Percentiles rank a stretch among this genome's conserved stretches.
Conservation (phyloP, 108 stramenopile genomes). For the Chaetoceros tenuissimus region DNA sequence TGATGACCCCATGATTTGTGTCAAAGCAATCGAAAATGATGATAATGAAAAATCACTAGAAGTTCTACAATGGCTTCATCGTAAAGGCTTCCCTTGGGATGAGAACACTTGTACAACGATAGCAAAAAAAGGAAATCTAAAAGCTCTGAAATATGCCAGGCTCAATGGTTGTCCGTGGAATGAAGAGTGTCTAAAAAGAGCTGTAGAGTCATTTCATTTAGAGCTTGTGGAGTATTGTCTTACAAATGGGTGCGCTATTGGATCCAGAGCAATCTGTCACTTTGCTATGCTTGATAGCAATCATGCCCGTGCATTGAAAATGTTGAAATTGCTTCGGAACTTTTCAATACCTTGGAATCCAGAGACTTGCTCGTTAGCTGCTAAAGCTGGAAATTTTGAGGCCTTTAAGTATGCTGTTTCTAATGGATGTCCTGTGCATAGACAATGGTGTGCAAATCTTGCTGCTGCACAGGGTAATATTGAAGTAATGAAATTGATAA, state of each 20-base stretch:
- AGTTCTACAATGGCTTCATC: neutral
- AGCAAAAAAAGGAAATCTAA: neutral
- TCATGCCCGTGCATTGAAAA: too few species aligned
- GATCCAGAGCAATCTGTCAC: too few species aligned
- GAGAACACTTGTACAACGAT: neutral
- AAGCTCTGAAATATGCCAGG: neutral
- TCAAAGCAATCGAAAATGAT: too few species aligned
- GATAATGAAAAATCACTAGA: too few species aligned
- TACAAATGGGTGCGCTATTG: too few species aligned
- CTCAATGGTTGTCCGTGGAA: neutral
- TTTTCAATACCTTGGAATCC: too few species aligned
- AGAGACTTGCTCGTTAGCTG: too few species aligned
- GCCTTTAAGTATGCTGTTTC: neutral
- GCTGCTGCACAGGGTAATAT: conserved; percentile 1
- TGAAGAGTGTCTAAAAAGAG: neutral
- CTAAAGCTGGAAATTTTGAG: neutral
- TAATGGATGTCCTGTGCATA: neutral
- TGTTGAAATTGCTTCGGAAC: too few species aligned
- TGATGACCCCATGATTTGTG: too few species aligned
- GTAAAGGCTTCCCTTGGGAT: neutral
- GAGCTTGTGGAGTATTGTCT: neutral
- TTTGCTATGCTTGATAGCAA: too few species aligned
- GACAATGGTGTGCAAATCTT: neutral
- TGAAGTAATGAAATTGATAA: neutral
- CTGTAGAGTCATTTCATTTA: neutral